These are phyloP conservation scores for Chalciporus chontae DNA, from an alignment of 768 basidiomycete species.

Conservation along the genomic window DNA sequence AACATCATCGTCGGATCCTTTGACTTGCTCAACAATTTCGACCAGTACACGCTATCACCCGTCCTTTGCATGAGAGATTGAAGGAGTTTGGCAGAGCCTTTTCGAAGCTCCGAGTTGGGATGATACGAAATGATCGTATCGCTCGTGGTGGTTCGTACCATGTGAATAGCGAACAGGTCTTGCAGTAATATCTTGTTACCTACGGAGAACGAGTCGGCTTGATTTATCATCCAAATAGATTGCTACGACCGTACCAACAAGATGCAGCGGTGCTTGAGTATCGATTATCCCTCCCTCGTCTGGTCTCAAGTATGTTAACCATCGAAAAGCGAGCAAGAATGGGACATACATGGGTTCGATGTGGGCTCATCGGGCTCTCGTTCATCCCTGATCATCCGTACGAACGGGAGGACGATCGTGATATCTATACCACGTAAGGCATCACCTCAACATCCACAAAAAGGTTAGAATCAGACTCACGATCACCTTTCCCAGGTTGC, in stretches of 20 bases:
- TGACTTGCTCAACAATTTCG: not conserved
- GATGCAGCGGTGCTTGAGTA: slow-evolving; percentile 28
- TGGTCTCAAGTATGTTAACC: not conserved
- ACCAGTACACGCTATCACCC: slow-evolving; percentile 7
- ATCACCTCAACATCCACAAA: too few species aligned
- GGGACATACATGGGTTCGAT: too few species aligned
- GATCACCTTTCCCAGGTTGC: slow-evolving; percentile 40
- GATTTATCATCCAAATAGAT: not conserved
- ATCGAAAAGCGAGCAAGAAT: too few species aligned
- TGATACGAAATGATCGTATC: slow-evolving; percentile 15
- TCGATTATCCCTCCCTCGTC: not conserved
- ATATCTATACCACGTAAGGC: slow-evolving; percentile 37
- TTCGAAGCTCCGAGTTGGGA: not conserved
- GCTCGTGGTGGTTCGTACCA: slow-evolving; percentile 31
- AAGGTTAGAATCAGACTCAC: slow-evolving; percentile 40
- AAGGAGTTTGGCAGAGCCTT: slow-evolving; percentile 2
- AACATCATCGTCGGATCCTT: slow-evolving; percentile 50
- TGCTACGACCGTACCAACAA: slow-evolving; percentile 21
- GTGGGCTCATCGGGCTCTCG: not conserved
- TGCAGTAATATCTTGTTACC: slow-evolving; percentile 14
- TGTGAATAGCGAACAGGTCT: slow-evolving; percentile 48
- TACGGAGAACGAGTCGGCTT: not conserved
- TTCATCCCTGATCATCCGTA: slow-evolving; percentile 32
- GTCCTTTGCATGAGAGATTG: slow-evolving; percentile 8
- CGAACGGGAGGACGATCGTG: slow-evolving; percentile 46